Base-by-base conservation (phyloP, 768 basidiomycete species). In the Tylopilus balloui region DNA sequence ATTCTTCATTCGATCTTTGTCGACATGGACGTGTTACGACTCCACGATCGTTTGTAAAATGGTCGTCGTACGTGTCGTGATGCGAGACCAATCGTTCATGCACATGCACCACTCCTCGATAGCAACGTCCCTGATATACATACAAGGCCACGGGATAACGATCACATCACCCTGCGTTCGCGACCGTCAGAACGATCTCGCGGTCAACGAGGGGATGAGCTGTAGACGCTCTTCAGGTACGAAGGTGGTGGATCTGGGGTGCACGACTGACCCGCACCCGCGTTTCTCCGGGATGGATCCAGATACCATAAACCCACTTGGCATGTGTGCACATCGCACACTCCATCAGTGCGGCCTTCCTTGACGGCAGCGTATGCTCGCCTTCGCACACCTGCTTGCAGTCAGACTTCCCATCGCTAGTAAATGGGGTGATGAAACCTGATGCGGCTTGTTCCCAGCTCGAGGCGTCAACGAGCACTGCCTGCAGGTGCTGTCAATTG, bases 191-290 rank as follows among this genome's bases (percentile, higher is more conserved):
- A 29, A 23, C 10, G 37, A 40, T 50, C 48, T 37, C 36, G 42
- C 36, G 23, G 27, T 17, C 43, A 21, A 15, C 29, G 19, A 36
- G 42, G 20, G 29, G 42, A 25, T 46, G 50, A 56, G 50, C 7
- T 48, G 41, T 3, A 45, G 38, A 29, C 43, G 28, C 55, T 23
- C 28, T 41, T 53, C 51, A 53, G 51, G 48, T 54, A 51, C 37
- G 27, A 9, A 12, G 24, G n/a, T 34, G 25, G 29, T 45, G 17
- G 37, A 53, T 35, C 48, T 42, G 27, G n/a, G 20, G 42, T 20
- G 17, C 21, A 32, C 45, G 14, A 32, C 32, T 6, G 32, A 17
- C 7, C 31, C 32, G n/a, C 19, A 35, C 19, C 11, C 35, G 35
- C 35, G 20, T 36, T 36, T 6, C 19, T 20, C 25, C 25, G 25